phyloP scores from a whole-genome alignment of 2,329 filamentous ascomycete genomes.

The Parastagonospora nodorum region DNA sequence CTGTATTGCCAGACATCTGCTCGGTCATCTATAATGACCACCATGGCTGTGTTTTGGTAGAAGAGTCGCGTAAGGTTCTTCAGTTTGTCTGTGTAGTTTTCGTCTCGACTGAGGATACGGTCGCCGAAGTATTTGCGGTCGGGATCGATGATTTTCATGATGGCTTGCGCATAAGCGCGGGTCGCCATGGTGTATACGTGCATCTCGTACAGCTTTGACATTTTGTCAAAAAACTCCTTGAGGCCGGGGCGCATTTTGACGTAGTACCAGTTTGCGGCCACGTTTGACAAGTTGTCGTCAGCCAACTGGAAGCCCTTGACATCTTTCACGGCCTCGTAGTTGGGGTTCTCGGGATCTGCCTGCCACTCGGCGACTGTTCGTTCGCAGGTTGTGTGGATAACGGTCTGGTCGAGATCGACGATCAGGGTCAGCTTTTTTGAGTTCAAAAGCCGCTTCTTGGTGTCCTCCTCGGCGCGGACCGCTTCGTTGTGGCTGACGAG shows the following conservation, averaged over 20 bases:
- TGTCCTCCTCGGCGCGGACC: constrained; percentile 78
- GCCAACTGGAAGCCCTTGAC: constrained; percentile 86
- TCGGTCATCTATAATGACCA: constrained; percentile 96
- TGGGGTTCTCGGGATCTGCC: constrained; percentile 83
- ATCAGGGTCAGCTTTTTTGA: constrained; percentile 88
- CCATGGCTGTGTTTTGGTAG: constrained; percentile 97
- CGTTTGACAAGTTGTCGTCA: constrained; percentile 64
- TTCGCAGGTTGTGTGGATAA: constrained; percentile 97
- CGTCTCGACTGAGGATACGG: constrained; percentile 92
- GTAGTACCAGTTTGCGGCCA: constrained; percentile 75
- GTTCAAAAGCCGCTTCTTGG: constrained; percentile 79
- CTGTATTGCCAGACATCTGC: constrained; percentile 96
- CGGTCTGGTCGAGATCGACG: constrained; percentile 96
- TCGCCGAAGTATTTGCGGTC: constrained; percentile 89
- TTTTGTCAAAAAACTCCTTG: constrained; percentile 75
- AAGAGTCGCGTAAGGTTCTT: constrained; percentile 92
- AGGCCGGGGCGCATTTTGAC: constrained; percentile 95
- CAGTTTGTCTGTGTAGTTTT: constrained; percentile 89
- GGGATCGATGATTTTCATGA: constrained; percentile 91
- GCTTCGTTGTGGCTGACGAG: constrained; percentile 85
- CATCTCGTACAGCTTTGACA: constrained; percentile 85
- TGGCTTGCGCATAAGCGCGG: constrained; percentile 89
- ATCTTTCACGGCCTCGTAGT: constrained; percentile 87
- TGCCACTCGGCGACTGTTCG: constrained; percentile 97
- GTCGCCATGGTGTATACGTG: constrained; percentile 99